These are phyloP conservation scores for Colletotrichum sp. DNA, from an alignment of 2,329 filamentous ascomycete species.

Conservation along the genomic window DNA sequence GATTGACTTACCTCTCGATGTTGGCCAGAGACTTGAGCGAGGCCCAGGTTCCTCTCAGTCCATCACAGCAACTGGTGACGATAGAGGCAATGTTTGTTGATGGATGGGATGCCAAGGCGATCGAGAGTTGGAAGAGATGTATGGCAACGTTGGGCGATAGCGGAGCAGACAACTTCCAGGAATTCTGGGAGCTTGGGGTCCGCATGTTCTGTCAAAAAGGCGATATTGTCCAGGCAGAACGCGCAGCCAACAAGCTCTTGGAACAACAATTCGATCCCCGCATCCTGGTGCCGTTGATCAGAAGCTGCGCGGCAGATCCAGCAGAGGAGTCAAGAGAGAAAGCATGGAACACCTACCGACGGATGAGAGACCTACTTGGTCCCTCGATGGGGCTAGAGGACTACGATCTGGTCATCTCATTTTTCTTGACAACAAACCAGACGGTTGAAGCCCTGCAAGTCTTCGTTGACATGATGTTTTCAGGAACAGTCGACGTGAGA, in stretches of 20 bases:
- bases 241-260: conserved; percentile 59
- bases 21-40: conserved; percentile 70
- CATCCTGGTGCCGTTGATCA: conserved; percentile 71
- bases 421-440: conserved; percentile 70
- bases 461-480: conserved; percentile 90
- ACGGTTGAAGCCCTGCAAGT: conserved; percentile 72
- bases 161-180: conserved; percentile 47
- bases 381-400: conserved; percentile 70
- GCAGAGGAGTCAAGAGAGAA: conserved; percentile 50
- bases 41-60: conserved; percentile 57
- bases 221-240: conserved; percentile 62
- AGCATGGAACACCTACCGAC: conserved; percentile 72
- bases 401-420: conserved; percentile 75
- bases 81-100: conserved; percentile 71
- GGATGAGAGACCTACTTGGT: conserved; percentile 65
- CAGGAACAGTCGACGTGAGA: conserved; percentile 54
- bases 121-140: conserved; percentile 67
- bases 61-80: conserved; percentile 65
- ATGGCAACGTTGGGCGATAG: conserved; percentile 55
- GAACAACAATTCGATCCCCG: conserved; percentile 54
- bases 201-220: conserved; percentile 65
- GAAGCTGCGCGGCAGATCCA: conserved; percentile 62
- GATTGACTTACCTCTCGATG: conserved; percentile 63
- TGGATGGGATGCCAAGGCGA: conserved; percentile 62
- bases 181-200: conserved; percentile 69